Conservation (phyloP, 2,329 filamentous ascomycete genomes). For the Colletotrichum sublineola region DNA sequence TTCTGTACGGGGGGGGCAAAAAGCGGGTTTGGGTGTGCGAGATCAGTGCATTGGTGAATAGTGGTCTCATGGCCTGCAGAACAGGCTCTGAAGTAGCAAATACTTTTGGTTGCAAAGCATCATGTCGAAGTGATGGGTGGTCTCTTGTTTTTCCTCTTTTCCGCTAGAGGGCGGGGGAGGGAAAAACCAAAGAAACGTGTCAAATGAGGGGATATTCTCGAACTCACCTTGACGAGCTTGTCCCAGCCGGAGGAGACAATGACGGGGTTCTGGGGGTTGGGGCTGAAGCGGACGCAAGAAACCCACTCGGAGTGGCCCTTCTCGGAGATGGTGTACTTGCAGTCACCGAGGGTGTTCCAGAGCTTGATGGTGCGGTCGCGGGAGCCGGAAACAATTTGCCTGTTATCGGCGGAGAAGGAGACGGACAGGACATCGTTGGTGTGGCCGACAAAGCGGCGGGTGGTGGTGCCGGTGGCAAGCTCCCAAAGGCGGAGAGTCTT, state of each 20-base stretch:
- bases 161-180: no score
- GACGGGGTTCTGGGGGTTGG: slow-evolving; percentile 99
- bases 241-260: slow-evolving; percentile 99
- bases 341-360: slow-evolving; percentile 99
- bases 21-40: slow-evolving; percentile 1
- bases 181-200: slow-evolving; percentile 1
- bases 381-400: slow-evolving; percentile 98
- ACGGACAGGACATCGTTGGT: slow-evolving; percentile 99
- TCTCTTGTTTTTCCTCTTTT: no score
- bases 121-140: slow-evolving; percentile 69
- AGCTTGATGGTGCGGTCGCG: slow-evolving; percentile 99
- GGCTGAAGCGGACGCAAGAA: slow-evolving; percentile 99
- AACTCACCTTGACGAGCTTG: slow-evolving; percentile 99
- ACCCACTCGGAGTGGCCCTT: slow-evolving; percentile 99
- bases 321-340: slow-evolving; percentile 99
- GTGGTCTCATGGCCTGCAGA: slow-evolving; percentile 94
- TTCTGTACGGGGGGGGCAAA: background rate
- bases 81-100: slow-evolving; percentile 99
- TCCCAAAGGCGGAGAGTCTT: slow-evolving; percentile 99
- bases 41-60: slow-evolving; percentile 91
- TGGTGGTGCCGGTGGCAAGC: slow-evolving; percentile 96
- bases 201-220: slow-evolving; percentile 46
- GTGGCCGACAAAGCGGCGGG: slow-evolving; percentile 98
- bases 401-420: slow-evolving; percentile 99
- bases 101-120: slow-evolving; percentile 95